Evolutionary conservation across 2,329 filamentous ascomycete species (phyloP).

Genomic region (Talaromyces sp.): DNA sequence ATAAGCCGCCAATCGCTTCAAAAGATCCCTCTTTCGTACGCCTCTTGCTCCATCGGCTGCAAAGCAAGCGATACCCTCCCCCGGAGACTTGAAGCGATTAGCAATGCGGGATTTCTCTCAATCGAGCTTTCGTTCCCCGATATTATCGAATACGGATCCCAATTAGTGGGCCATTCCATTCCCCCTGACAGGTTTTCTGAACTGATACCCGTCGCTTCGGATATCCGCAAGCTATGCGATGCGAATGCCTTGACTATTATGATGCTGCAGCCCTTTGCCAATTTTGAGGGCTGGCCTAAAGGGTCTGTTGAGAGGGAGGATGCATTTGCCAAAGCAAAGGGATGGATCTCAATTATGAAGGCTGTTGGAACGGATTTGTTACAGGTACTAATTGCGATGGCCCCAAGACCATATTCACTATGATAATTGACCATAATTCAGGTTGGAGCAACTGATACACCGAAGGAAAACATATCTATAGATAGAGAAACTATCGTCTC

Average conservation of each 20-base stretch:
- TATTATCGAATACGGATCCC: slow-evolving; percentile 63
- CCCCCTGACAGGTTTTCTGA: slow-evolving; percentile 61
- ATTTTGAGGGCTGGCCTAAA: slow-evolving; percentile 74
- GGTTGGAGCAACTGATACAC: slow-evolving; percentile 67
- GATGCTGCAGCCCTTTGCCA: slow-evolving; percentile 74
- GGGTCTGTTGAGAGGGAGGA: slow-evolving; percentile 61
- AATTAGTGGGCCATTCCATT: slow-evolving; percentile 55
- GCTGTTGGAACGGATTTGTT: slow-evolving; percentile 70
- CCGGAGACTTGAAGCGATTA: slow-evolving; percentile 44
- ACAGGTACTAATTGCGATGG: slow-evolving; percentile 58
- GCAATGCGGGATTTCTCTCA: slow-evolving; percentile 55
- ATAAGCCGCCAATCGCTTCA: slow-evolving; percentile 2
- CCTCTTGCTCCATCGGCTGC: slow-evolving; percentile 48
- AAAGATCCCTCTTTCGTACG: slow-evolving; percentile 42
- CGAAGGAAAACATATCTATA: slow-evolving; percentile 54
- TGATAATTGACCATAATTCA: slow-evolving; percentile 19
- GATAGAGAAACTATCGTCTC: slow-evolving; percentile 56
- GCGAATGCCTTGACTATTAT: slow-evolving; percentile 62
- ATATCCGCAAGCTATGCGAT: slow-evolving; percentile 59
- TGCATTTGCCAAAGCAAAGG: slow-evolving; percentile 63
- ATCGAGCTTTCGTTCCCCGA: slow-evolving; percentile 78
- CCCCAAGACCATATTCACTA: too few relatives aligned
- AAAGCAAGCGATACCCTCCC: slow-evolving; percentile 38
- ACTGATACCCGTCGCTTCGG: slow-evolving; percentile 57
- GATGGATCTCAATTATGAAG: slow-evolving; percentile 73